phyloP scores from a whole-genome alignment of 768 basidiomycete species.

The Scleroderma bovista region DNA sequence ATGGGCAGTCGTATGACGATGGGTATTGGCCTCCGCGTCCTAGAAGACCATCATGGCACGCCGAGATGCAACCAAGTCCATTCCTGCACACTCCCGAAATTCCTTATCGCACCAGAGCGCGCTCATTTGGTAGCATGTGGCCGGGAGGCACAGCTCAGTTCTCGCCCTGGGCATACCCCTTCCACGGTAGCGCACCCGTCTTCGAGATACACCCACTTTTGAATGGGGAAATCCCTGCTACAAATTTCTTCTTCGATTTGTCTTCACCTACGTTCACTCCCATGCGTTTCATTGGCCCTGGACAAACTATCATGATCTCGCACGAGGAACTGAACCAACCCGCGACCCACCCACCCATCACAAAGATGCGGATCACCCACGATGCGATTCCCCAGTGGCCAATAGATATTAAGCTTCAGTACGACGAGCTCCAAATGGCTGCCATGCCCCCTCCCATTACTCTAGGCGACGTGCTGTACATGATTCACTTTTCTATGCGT shows the following conservation, averaged over 20 bases:
- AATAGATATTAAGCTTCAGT: constrained; percentile 43
- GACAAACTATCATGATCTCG: constrained; percentile 33
- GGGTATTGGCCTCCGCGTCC: constrained; percentile 21
- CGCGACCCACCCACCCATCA: constrained; percentile 54
- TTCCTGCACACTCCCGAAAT: constrained; percentile 14
- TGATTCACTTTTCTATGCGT: constrained; percentile 45
- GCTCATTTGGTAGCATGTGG: constrained; percentile 24
- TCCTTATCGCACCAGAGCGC: constrained; percentile 9
- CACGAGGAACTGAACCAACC: constrained; percentile 43
- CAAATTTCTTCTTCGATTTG: constrained; percentile 53
- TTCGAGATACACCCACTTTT: constrained; percentile 31
- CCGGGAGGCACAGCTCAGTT: constrained; percentile 15
- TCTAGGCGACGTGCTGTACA: constrained; percentile 52
- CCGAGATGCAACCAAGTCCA: constrained; percentile 18
- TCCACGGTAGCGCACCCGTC: constrained; percentile 13
- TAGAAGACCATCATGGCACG: constrained; percentile 44
- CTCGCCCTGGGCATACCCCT: constrained; percentile 17
- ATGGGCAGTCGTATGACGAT: constrained; percentile 13
- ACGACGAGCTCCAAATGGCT: constrained; percentile 20
- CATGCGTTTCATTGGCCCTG: constrained; percentile 29
- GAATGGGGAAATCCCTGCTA: constrained; percentile 43
- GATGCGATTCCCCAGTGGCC: constrained; percentile 57
- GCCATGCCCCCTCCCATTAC: constrained; percentile 36
- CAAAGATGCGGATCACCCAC: constrained; percentile 49
- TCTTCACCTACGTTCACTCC: constrained; percentile 43